These are phyloP conservation scores for Didymosphaeria variabile DNA, from an alignment of 2,329 filamentous ascomycete species.

Conservation along the genomic window DNA sequence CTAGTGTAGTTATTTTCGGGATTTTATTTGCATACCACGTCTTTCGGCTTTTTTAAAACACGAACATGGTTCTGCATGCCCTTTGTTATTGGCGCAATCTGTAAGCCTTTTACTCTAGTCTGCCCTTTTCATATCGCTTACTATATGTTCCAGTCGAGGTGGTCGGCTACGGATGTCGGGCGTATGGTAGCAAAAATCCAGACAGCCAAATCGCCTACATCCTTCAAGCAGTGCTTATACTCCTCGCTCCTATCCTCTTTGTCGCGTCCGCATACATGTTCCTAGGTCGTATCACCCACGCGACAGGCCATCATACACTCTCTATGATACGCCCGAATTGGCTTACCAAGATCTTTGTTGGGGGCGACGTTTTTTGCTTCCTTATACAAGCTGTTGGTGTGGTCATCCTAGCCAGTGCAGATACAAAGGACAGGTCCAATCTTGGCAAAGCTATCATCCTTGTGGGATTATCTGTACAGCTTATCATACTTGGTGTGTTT, in stretches of 20 bases:
- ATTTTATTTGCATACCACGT: too few relatives aligned
- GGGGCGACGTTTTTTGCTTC: constrained; percentile 61
- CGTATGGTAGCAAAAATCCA: neutral
- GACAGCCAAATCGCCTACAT: neutral
- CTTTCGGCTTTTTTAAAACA: too few relatives aligned
- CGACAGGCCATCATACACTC: constrained; percentile 46
- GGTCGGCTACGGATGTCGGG: neutral
- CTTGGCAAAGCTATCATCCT: constrained; percentile 60
- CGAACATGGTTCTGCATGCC: neutral
- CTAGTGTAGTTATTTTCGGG: too few relatives aligned
- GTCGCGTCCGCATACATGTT: constrained; percentile 55
- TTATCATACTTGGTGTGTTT: constrained; percentile 66
- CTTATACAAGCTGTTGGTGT: constrained; percentile 56
- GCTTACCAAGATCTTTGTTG: constrained; percentile 63
- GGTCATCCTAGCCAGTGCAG: constrained; percentile 35
- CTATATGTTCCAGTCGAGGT: neutral
- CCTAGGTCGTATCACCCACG: constrained; percentile 45
- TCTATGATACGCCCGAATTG: constrained; percentile 52
- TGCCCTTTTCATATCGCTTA: neutral
- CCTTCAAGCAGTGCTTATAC: constrained; percentile 47
- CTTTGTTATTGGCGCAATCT: neutral
- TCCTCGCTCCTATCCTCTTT: constrained; percentile 53
- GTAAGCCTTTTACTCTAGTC: neutral
- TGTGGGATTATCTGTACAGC: constrained; percentile 62
- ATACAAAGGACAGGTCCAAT: constrained; percentile 22